Evolutionary conservation across 306 rosid genomes (phyloP).

Genomic region (Sicyos edulis): DNA sequence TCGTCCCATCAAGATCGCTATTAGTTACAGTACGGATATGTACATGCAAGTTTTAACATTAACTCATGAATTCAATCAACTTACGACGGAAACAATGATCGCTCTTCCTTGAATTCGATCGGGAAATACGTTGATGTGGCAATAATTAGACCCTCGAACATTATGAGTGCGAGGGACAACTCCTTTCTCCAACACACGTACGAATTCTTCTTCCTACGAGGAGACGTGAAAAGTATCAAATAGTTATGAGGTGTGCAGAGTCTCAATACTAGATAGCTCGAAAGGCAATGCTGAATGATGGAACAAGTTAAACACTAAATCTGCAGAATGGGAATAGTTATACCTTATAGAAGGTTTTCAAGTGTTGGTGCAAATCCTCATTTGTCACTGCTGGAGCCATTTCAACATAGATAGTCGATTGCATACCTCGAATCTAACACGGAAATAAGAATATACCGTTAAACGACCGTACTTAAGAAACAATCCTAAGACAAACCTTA

Average conservation of each 20-base stretch:
- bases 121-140: slow-evolving; percentile 72
- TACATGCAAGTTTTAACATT: slow-evolving; percentile 19
- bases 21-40: background rate
- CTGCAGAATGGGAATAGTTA: slow-evolving; percentile 17
- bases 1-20: background rate
- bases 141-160: slow-evolving; percentile 72
- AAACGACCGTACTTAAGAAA: background rate
- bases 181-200: slow-evolving; percentile 57
- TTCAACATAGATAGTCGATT: slow-evolving; percentile 85
- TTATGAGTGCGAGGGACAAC: slow-evolving; percentile 74
- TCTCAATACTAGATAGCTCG: background rate
- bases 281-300: background rate
- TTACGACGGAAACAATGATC: slow-evolving; percentile 77
- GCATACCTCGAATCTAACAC: slow-evolving; percentile 86
- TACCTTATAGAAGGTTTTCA: slow-evolving; percentile 70
- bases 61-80: slow-evolving; percentile 13
- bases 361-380: slow-evolving; percentile 62
- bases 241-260: background rate
- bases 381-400: slow-evolving; percentile 66
- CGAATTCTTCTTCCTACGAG: slow-evolving; percentile 80
- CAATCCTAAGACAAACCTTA: background rate
- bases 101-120: slow-evolving; percentile 89
- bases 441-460: slow-evolving; percentile 7
- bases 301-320: slow-evolving; percentile 18
- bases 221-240: slow-evolving; percentile 2